Evolutionary conservation across 2,329 filamentous ascomycete species (phyloP).

Genomic region (Hypoxylon sp.): DNA sequence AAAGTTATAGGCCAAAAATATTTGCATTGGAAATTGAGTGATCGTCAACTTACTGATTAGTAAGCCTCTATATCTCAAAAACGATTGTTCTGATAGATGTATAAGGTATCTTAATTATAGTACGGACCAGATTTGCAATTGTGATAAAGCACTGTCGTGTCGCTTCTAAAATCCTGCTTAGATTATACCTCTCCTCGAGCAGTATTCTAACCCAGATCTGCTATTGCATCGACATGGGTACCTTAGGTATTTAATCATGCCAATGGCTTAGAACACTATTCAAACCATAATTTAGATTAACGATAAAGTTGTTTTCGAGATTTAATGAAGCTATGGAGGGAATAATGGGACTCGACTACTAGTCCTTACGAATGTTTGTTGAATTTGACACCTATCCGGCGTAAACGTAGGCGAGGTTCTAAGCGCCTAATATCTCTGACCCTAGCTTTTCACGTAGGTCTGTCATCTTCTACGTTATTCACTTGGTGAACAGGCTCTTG

Average conservation of each 20-base stretch:
- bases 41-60: neutral
- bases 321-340: neutral
- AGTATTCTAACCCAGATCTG: neutral
- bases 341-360: neutral
- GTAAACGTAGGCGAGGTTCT: neutral
- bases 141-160: neutral
- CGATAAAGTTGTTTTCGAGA: neutral
- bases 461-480: neutral
- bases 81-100: neutral
- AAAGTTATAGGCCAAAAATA: neutral
- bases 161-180: neutral
- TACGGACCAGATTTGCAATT: neutral
- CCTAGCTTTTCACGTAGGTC: neutral
- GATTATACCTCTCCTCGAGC: neutral
- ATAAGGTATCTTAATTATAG: neutral
- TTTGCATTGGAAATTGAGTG: neutral
- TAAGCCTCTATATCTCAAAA: neutral
- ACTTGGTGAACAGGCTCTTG: neutral
- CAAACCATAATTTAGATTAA: neutral
- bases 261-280: neutral
- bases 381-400: neutral
- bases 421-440: neutral
- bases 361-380: neutral
- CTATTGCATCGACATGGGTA: neutral
- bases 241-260: neutral